These are phyloP conservation scores for Gossypium australe DNA, from an alignment of 345 rosid species.

Conservation along the genomic window DNA sequence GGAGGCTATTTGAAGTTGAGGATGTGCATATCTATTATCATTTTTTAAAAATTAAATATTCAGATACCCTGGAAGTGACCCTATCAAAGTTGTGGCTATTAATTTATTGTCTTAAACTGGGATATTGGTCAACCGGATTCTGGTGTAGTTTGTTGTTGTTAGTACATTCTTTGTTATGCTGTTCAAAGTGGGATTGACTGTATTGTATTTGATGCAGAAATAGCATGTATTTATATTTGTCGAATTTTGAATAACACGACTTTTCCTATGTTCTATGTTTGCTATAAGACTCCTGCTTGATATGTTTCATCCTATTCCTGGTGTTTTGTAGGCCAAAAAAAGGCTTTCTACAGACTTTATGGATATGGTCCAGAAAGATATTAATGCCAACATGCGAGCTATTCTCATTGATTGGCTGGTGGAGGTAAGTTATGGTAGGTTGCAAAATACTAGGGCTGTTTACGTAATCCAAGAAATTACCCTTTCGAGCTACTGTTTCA, in stretches of 20 bases:
- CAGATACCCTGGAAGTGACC: neutral
- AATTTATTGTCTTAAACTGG: neutral
- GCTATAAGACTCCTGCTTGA: constrained; percentile 5
- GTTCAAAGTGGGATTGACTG: neutral
- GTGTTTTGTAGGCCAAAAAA: constrained; percentile 25
- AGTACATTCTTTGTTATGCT: neutral
- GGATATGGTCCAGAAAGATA: constrained; percentile 36
- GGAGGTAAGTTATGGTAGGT: constrained; percentile 31
- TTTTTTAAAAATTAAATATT: neutral
- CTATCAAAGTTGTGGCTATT: constrained; percentile 3
- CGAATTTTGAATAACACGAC: neutral
- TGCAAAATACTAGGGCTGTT: constrained; percentile 5
- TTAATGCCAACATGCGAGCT: constrained; percentile 42
- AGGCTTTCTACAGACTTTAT: constrained; percentile 40
- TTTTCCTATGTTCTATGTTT: neutral
- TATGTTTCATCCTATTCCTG: neutral
- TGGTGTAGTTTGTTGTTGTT: neutral
- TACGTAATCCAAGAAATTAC: constrained; percentile 7
- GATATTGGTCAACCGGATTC: neutral
- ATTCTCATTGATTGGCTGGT: constrained; percentile 49
- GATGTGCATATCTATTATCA: neutral
- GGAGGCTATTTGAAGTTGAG: neutral
- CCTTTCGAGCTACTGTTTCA: neutral
- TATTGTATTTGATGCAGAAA: neutral
- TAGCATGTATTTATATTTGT: neutral